phyloP scores from a whole-genome alignment of 176 grass and related monocot species.

The Rhynchospora breviuscula region DNA sequence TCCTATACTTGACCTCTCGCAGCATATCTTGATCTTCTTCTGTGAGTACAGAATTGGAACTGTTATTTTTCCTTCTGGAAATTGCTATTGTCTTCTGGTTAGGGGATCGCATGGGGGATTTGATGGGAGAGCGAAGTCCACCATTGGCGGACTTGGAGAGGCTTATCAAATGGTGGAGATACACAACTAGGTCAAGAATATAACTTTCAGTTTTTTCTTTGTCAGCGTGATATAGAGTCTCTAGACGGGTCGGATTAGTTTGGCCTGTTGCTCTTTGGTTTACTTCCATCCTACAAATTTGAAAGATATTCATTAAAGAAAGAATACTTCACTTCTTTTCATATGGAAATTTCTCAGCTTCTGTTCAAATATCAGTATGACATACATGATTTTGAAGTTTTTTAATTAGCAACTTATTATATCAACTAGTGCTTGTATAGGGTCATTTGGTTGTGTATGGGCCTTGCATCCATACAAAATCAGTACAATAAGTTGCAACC shows the following conservation, averaged over 20 bases:
- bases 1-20: constrained; percentile 62
- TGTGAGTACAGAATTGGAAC: constrained; percentile 51
- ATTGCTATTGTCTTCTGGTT: constrained; percentile 40
- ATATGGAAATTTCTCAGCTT: background rate
- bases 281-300: constrained; percentile 52
- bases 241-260: constrained; percentile 53
- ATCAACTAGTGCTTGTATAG: background rate
- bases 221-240: constrained; percentile 88
- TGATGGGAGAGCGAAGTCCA: constrained; percentile 70
- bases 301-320: background rate
- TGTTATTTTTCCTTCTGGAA: constrained; percentile 26
- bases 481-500: background rate
- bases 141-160: constrained; percentile 54
- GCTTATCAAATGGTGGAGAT: constrained; percentile 87
- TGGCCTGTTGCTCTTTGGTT: constrained; percentile 52
- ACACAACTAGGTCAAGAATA: constrained; percentile 78
- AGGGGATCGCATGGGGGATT: constrained; percentile 68
- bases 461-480: background rate
- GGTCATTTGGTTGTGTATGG: background rate
- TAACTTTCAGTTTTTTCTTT: constrained; percentile 72
- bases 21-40: constrained; percentile 91
- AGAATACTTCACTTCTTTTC: background rate
- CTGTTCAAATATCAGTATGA: background rate
- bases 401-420: background rate
- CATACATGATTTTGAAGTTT: background rate